phyloP scores from a whole-genome alignment of 306 rosid genomes.

The Albizia julibrissin region DNA sequence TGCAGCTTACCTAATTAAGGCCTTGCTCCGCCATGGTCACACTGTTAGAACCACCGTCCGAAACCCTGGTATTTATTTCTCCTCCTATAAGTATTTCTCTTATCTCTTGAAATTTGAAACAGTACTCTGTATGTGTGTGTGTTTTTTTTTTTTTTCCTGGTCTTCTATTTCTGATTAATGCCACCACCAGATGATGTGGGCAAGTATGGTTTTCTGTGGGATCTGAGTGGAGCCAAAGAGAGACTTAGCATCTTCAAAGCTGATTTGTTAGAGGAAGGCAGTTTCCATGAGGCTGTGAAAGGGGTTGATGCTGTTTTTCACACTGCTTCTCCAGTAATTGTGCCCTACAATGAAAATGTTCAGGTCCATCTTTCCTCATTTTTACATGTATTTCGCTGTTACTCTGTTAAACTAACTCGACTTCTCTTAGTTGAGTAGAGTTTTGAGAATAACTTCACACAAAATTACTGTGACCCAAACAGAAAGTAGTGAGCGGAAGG shows the following conservation, averaged over 20 bases:
- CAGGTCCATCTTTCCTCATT: constrained; percentile 39
- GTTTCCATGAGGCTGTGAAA: constrained; percentile 64
- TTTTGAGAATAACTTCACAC: too few species aligned
- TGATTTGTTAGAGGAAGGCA: constrained; percentile 61
- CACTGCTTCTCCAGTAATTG: constrained; percentile 74
- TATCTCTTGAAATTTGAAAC: not conserved
- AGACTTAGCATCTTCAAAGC: constrained; percentile 66
- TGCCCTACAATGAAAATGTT: constrained; percentile 56
- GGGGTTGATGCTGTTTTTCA: constrained; percentile 90
- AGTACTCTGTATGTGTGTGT: not conserved
- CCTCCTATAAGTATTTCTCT: not conserved
- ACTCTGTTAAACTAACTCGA: not conserved
- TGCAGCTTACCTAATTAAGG: constrained; percentile 67
- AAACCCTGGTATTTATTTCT: constrained; percentile 55
- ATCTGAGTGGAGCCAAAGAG: constrained; percentile 64
- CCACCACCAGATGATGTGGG: constrained; percentile 43
- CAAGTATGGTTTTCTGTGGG: constrained; percentile 58
- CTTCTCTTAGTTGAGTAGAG: too few species aligned
- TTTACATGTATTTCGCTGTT: not conserved
- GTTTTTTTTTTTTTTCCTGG: not conserved
- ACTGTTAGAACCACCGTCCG: constrained; percentile 66
- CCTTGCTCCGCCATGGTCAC: constrained; percentile 65
- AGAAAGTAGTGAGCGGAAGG: not conserved
- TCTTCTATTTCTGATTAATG: not conserved
- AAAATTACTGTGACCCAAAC: too few species aligned